Evolutionary conservation across 2,329 filamentous ascomycete species (phyloP), one percentile per base, ranked within the genome.

Genomic region (Neonectria faginata): DNA sequence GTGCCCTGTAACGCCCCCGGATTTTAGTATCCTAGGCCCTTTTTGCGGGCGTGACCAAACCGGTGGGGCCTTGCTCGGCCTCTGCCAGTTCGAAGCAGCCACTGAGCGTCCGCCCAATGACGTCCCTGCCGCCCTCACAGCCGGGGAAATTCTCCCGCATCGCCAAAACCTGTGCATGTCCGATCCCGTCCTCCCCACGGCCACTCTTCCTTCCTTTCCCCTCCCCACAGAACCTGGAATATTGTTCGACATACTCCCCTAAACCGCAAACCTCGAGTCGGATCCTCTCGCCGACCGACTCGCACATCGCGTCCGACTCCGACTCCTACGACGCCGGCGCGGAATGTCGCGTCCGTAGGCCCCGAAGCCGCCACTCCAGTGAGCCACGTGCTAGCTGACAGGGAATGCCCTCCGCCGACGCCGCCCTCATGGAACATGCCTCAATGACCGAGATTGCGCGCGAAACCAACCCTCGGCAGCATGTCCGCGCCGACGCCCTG

Each of bases 361-460:
- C 57, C 62, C 59, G 57, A 59, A 50, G 42, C 62, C 44, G 57
- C 31, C 60, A 61, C 45, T 41, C 63, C 67, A 69, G 62, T 54
- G 59, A 68, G 72, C 73, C 69, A 67, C 69, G 71, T 68, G 66
- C 70, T 68, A 67, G 55, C 57, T 63, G 44, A 65, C 62, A 44
- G 62, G 83, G 82, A 80, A 88, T 88, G 85, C 82, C 86, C 80
- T 81, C 83, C 76, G 81, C 83, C 72, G 82, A 86, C 80, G 80
- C 82, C 77, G 81, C 83, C 73, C 79, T 84, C 73, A 78, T 84
- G 75, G 84, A 85, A 77, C 80, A 90, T 88, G 86, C 82, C 78
- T 81, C 87, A 75, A 83, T 87, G 83, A 81, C 88, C 77, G 85
- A 85, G 71, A 79, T 82, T 74, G 78, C 82, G 74, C 79, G 74